A percentile compares a stretch with the other conserved stretches of the same genome.
These are phyloP conservation scores for Gaeumannomyces tritici DNA, from an alignment of 2,329 filamentous ascomycete genomes.

Conservation along the genomic window DNA sequence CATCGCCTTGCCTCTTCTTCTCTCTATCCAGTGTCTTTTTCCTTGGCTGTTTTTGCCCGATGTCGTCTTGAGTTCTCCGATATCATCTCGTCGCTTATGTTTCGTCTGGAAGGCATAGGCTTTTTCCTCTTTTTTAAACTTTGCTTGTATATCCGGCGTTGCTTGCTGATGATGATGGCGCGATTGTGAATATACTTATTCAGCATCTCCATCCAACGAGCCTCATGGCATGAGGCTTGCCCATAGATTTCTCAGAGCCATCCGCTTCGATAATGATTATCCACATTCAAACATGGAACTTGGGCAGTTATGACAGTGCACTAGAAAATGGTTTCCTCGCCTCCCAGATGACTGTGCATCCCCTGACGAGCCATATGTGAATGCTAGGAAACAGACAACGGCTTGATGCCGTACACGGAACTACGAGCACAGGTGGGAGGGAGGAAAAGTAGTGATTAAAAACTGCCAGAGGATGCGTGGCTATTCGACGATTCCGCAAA, in stretches of 20 bases:
- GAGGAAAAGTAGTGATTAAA: conserved; percentile 3
- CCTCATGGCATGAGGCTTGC: too few species aligned
- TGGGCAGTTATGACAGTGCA: too few species aligned
- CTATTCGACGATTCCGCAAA: background rate
- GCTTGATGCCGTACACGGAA: background rate
- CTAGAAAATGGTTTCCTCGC: too few species aligned
- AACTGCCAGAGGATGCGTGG: background rate
- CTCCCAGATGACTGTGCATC: too few species aligned
- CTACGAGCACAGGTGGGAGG: conserved; percentile 5
- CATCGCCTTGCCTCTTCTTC: too few species aligned
- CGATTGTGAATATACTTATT: conserved; percentile 4
- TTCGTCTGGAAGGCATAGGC: background rate
- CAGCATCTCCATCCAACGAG: background rate
- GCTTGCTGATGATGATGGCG: conserved; percentile 7
- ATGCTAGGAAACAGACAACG: background rate
- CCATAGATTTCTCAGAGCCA: background rate
- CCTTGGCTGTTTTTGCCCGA: background rate
- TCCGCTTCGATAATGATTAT: too few species aligned
- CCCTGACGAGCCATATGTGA: background rate
- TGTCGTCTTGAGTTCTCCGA: background rate
- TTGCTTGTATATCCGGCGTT: background rate
- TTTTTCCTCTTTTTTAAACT: conserved; percentile 6
- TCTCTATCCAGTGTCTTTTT: background rate
- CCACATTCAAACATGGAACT: too few species aligned
- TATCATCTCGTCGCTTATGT: background rate